Evolutionary conservation across 768 basidiomycete species (phyloP), one percentile per base, ranked within the genome.

Genomic region (Lentinula sp.): DNA sequence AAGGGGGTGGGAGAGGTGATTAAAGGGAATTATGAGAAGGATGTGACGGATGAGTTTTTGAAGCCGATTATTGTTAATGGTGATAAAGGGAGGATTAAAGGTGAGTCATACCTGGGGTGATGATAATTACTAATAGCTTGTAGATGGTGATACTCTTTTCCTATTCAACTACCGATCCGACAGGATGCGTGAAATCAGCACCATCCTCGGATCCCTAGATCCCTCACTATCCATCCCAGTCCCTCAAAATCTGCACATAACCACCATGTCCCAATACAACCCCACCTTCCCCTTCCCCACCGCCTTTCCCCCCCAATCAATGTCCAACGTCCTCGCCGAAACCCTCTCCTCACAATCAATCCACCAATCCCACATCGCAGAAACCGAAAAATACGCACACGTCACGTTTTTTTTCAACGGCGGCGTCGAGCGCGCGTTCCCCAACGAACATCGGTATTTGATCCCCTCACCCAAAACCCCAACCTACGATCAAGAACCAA

Each of bases 351-450:
- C 85, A 67, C 75, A 94, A 61, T 91, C 82, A 8, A 69, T 90
- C 61, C 92, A 88, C 70, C 95, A 97, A 68, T 88, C 88, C 2
- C 95, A 96, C 69, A 84, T 97, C 58, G 95, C 93, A 83, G 95
- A 97, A 73, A 96, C 95, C n/a, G 95, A 96, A 72, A 96, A 98
- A 75, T 98, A 95, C 73, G 94, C 94, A 1, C 95, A 98, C 70
- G 92, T 98, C 59, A 98, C 95, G 0, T 96, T 97, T 80, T 97
- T 96, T 83, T 96, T 97, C 83, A 97, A 96, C 73, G 95, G 95
- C 13, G 95, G 95, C 60, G 86, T 94, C 32, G 95, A 97, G 78
- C 91, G 94, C 70, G 91, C 95, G 68, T 98, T 91, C 73, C 78
- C 83, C 13, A 73, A 77, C 37, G 95, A 97, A 70, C 89, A 91